Evolutionary conservation across 2,329 filamentous ascomycete species (phyloP).

Genomic region (Aspergillus fischeri): DNA sequence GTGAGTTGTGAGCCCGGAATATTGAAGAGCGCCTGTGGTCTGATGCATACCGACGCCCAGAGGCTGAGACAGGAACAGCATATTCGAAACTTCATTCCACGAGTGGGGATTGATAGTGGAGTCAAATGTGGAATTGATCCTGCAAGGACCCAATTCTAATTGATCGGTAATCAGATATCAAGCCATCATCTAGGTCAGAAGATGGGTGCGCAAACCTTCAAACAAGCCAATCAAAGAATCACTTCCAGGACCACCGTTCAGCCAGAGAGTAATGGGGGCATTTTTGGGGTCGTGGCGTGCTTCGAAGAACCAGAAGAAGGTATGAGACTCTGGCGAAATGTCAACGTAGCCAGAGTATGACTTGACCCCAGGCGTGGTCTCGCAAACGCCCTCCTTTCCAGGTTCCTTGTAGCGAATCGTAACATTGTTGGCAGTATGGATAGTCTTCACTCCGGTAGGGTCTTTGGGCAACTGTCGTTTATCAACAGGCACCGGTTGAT

Average conservation of each 20-base stretch:
- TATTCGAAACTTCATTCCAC: slow-evolving; percentile 57
- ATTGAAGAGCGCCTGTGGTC: background rate
- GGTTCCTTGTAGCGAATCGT: slow-evolving; percentile 58
- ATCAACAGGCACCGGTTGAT: slow-evolving; percentile 10
- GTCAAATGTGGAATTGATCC: slow-evolving; percentile 42
- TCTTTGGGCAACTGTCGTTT: slow-evolving; percentile 34
- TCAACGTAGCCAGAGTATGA: slow-evolving; percentile 56
- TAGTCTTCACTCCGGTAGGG: slow-evolving; percentile 35
- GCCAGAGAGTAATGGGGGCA: slow-evolving; percentile 40
- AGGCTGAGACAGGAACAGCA: slow-evolving; percentile 61
- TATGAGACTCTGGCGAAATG: slow-evolving; percentile 48
- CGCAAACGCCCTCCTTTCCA: slow-evolving; percentile 49
- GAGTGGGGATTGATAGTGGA: slow-evolving; percentile 54
- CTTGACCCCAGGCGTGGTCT: slow-evolving; percentile 54
- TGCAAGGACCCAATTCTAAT: slow-evolving; percentile 41
- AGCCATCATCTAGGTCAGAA: background rate
- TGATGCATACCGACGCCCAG: slow-evolving; percentile 48
- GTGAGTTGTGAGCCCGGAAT: background rate
- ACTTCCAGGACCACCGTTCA: slow-evolving; percentile 42
- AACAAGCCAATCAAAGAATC: slow-evolving; percentile 42
- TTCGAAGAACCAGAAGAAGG: slow-evolving; percentile 56
- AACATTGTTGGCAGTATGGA: slow-evolving; percentile 41
- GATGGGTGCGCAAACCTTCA: slow-evolving; percentile 26
- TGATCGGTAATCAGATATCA: slow-evolving; percentile 11
- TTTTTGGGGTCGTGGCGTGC: slow-evolving; percentile 48